Base-by-base conservation (phyloP, 1,284 basidiomycete species). In the Pholiota adiposa region DNA sequence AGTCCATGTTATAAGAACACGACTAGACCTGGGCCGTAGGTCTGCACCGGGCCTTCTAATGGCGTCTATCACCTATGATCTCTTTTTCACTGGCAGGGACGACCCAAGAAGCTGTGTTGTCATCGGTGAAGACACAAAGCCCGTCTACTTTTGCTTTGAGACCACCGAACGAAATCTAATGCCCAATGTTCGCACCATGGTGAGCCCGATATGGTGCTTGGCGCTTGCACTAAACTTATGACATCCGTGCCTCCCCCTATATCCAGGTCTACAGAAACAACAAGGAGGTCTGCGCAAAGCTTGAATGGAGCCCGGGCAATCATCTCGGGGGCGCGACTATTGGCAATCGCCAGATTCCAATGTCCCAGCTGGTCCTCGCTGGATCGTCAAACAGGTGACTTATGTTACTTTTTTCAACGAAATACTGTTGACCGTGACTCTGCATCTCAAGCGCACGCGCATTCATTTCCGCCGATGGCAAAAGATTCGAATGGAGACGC, bases 71-170 rank as follows among this genome's bases (percentile, higher is more conserved):
- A 74, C 78, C 60, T 84, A 82, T 72, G 79, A 86, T 68, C 75
- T 91, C 29, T 89, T 84, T 74, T 91, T 90, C 77, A 87, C 87
- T 51, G 85, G 87, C 59, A 77, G 75, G 68, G 85, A 86, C 69
- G 82, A 90, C 75, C 87, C 87, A 40, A 83, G 87, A 64, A 79
- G 77, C 59, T 88, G 85, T 71, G 80, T 86, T 61, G 76, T 90
- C 76, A 89, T 90, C 62, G 87, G 88, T 40, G 82, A 85, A 67
- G 83, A 86, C 70, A 77, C 75, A 34, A 79, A 74, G 64, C 84
- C 83, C 1, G 73, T 89, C 67, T 88, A 84, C 74, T 85, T 84
- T 69, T 83, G 81, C 65, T 89, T 91, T 72, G 84, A 87, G 69
- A 90, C 88, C 2, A 74, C 74, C 57, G 78, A 79, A 62, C 70